A percentile compares a stretch with the other conserved stretches of the same genome.
These are phyloP conservation scores for Piper betle DNA, from an alignment of 164 flowering plant species.

Conservation along the genomic window DNA sequence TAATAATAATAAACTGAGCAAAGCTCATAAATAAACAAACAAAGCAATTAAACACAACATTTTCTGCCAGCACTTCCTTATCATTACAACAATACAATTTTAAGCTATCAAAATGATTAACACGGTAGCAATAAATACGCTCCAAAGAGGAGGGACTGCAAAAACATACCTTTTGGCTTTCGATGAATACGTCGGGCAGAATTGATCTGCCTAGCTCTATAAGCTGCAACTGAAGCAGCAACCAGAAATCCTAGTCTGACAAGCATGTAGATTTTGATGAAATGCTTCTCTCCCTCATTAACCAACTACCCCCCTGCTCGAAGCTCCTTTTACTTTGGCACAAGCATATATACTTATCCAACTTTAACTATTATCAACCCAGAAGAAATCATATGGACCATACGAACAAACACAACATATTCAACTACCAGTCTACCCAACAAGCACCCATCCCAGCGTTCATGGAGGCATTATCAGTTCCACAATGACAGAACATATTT, in stretches of 20 bases:
- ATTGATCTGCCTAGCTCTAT: constrained; percentile 59
- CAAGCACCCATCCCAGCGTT: constrained; percentile 15
- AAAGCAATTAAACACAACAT: neutral
- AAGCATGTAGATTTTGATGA: constrained; percentile 45
- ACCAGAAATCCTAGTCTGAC: constrained; percentile 68
- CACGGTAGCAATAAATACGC: too few relatives aligned
- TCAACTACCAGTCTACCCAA: neutral
- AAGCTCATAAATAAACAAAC: neutral
- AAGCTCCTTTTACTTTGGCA: neutral
- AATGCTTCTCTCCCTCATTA: constrained; percentile 11
- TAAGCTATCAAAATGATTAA: neutral
- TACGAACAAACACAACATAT: neutral
- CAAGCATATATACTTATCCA: neutral
- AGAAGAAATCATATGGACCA: neutral
- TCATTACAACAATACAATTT: neutral
- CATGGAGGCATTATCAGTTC: constrained; percentile 7
- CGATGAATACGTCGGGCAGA: constrained; percentile 18
- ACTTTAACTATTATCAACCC: neutral
- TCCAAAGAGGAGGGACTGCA: neutral
- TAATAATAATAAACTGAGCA: neutral
- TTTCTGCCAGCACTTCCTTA: neutral
- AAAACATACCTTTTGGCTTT: constrained; percentile 33
- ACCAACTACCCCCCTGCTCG: neutral
- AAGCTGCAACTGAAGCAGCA: constrained; percentile 97
- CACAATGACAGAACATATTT: constrained; percentile 2